Evolutionary conservation across 164 flowering plant species (phyloP).

Genomic region (Dillenia suffruticosa): DNA sequence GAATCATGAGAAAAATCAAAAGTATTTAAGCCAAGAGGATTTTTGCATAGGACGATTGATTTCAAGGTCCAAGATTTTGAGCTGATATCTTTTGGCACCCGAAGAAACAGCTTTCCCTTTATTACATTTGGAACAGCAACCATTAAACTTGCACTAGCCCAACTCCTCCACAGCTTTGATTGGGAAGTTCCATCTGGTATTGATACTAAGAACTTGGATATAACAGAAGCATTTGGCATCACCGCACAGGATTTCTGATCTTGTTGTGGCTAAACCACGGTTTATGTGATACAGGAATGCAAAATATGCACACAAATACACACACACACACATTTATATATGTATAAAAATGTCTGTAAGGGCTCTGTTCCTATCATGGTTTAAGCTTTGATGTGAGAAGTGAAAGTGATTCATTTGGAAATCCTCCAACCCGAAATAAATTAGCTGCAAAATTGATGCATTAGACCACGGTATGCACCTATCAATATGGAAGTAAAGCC

Average conservation of each 20-base stretch:
- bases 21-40: conserved; percentile 30
- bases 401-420: no score
- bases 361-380: no score
- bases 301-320: no score
- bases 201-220: conserved; percentile 32
- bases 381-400: no score
- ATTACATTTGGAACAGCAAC: conserved; percentile 4
- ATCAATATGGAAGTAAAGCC: no score
- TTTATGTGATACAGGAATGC: conserved; percentile 1
- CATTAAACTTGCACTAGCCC: conserved; percentile 20
- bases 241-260: conserved; percentile 28
- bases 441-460: no score
- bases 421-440: no score
- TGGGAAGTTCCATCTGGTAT: conserved; percentile 48
- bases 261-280: conserved; percentile 36
- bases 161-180: conserved; percentile 34
- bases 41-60: conserved; percentile 16
- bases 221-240: conserved; percentile 45
- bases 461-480: no score
- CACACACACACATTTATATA: no score
- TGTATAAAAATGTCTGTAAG: no score
- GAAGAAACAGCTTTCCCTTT: conserved; percentile 27
- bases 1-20: conserved; percentile 23
- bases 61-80: conserved; percentile 26
- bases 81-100: conserved; percentile 26